Evolutionary conservation across 805 yeast species (phyloP).

Genomic region (Metschnikowia peoriensis): DNA sequence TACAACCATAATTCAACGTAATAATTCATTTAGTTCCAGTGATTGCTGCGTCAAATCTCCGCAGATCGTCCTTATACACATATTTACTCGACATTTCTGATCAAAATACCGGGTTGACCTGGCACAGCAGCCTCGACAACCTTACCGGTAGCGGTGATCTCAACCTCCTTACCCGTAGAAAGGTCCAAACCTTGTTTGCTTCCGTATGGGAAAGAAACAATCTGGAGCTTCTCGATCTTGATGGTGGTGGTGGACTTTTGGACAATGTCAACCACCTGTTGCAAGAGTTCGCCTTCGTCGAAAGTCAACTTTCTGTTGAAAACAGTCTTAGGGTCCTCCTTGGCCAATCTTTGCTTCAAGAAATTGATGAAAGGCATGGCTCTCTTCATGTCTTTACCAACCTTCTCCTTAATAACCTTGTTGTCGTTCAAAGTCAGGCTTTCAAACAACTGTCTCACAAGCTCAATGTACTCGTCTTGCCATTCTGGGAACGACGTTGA

Average conservation of each 20-base stretch:
- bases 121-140: slow-evolving; percentile 83
- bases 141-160: slow-evolving; percentile 62
- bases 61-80: neutral
- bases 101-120: slow-evolving; percentile 84
- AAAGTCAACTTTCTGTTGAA: slow-evolving; percentile 88
- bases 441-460: slow-evolving; percentile 76
- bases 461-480: slow-evolving; percentile 58
- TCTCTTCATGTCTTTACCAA: slow-evolving; percentile 90
- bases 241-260: slow-evolving; percentile 61
- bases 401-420: slow-evolving; percentile 58
- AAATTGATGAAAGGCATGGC: slow-evolving; percentile 96
- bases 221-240: slow-evolving; percentile 53
- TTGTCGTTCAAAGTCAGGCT: slow-evolving; percentile 62
- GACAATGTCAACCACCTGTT: slow-evolving; percentile 52
- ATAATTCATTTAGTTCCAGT: neutral
- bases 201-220: slow-evolving; percentile 64
- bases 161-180: slow-evolving; percentile 66
- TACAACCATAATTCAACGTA: too few species aligned
- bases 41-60: neutral
- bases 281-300: slow-evolving; percentile 69
- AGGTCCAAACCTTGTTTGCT: slow-evolving; percentile 61
- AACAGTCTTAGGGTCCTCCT: slow-evolving; percentile 71
- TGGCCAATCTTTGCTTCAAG: slow-evolving; percentile 74
- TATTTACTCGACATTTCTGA: slow-evolving; percentile 51
- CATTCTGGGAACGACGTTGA: slow-evolving; percentile 77